Percentiles rank a stretch among this genome's conserved stretches.
phyloP scores from a whole-genome alignment of 768 basidiomycete species.

The Tricholoma flavovirens region DNA sequence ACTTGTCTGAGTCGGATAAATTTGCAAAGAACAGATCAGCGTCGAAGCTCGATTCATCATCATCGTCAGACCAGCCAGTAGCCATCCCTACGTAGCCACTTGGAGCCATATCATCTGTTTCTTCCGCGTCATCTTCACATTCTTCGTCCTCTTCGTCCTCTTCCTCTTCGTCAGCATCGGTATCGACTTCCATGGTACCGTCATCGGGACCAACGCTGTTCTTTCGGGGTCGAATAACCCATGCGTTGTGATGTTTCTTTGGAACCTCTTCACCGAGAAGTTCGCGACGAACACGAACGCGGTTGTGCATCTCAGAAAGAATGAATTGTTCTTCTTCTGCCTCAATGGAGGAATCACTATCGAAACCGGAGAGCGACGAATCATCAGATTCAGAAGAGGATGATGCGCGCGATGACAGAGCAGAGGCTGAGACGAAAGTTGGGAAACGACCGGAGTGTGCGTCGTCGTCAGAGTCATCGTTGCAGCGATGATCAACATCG shows the following conservation, averaged over 20 bases:
- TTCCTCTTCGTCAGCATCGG: constrained; percentile 54
- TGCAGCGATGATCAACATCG: constrained; percentile 29
- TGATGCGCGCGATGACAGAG: constrained; percentile 41
- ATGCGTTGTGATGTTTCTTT: constrained; percentile 44
- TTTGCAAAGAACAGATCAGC: constrained; percentile 83
- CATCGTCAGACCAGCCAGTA: constrained; percentile 69
- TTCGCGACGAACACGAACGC: constrained; percentile 56
- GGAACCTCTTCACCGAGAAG: constrained; percentile 46
- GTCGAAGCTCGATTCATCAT: constrained; percentile 74
- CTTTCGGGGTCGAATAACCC: constrained; percentile 68
- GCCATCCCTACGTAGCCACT: constrained; percentile 56
- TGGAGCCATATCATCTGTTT: constrained; percentile 34
- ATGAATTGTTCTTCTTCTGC: constrained; percentile 62
- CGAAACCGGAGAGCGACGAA: constrained; percentile 37
- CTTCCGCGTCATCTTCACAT: constrained; percentile 40
- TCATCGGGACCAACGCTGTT: constrained; percentile 63
- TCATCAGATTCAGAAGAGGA: constrained; percentile 40
- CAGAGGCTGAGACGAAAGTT: constrained; percentile 65
- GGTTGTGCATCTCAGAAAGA: constrained; percentile 38
- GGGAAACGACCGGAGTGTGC: constrained; percentile 43
- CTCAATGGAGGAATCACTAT: constrained; percentile 51
- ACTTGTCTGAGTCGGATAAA: constrained; percentile 53
- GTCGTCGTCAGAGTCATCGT: constrained; percentile 27
- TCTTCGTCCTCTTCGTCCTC: constrained; percentile 47
- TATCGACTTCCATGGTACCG: constrained; percentile 60